These are phyloP conservation scores for Trichoderma oligosporum DNA, from an alignment of 2,329 filamentous ascomycete genomes.

Conservation along the genomic window DNA sequence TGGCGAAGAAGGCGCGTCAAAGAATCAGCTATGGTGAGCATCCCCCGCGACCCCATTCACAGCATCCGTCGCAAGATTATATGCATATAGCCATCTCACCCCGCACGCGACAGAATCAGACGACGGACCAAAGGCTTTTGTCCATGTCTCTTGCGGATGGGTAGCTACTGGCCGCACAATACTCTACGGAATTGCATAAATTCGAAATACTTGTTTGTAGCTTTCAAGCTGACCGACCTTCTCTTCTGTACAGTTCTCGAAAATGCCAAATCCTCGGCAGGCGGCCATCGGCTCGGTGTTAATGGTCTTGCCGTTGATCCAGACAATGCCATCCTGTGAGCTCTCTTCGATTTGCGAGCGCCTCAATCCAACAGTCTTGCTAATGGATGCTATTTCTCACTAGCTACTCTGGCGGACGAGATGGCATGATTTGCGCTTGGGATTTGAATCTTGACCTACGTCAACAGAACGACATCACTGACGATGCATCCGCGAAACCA, in stretches of 20 bases:
- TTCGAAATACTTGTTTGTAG: no score
- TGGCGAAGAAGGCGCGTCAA: constrained; percentile 67
- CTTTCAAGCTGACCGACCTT: neutral
- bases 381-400: neutral
- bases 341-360: constrained; percentile 18
- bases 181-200: no score
- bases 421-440: constrained; percentile 96
- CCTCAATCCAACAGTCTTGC: neutral
- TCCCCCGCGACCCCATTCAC: neutral
- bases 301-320: constrained; percentile 89
- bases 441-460: constrained; percentile 71
- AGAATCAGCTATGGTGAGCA: constrained; percentile 65
- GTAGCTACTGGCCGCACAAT: no score
- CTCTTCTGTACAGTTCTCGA: constrained; percentile 50
- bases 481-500: constrained; percentile 30
- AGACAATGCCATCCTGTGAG: constrained; percentile 81
- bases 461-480: constrained; percentile 27
- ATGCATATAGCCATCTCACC: constrained; percentile 8
- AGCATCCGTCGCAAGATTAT: neutral
- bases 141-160: neutral
- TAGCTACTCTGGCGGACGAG: constrained; percentile 92
- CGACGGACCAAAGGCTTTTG: neutral
- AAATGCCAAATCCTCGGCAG: constrained; percentile 55
- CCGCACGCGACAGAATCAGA: constrained; percentile 20
- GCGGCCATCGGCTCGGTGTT: constrained; percentile 88